Evolutionary conservation across 371 early-diverging fungal genomes (phyloP).

Genomic region (Capniomyces stellatus): DNA sequence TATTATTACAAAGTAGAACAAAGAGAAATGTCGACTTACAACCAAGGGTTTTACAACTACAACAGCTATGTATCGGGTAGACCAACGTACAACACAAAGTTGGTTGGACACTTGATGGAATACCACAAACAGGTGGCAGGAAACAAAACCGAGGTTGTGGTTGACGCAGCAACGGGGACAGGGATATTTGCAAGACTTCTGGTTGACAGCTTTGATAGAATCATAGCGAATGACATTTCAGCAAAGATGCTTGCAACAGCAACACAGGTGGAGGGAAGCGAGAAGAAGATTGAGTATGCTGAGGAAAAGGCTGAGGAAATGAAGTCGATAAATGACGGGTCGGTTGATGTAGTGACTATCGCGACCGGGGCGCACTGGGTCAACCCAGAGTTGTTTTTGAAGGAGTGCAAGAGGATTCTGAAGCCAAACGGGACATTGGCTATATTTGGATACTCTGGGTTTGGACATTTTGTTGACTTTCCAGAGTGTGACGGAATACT

Average conservation of each 20-base stretch:
- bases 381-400: constrained; percentile 32
- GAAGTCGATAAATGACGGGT: constrained; percentile 8
- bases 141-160: background rate
- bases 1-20: too few relatives aligned
- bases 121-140: constrained; percentile 5
- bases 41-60: constrained; percentile 9
- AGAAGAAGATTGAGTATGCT: constrained; percentile 29
- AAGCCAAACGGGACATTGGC: constrained; percentile 45
- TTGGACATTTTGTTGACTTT: constrained; percentile 25
- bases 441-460: constrained; percentile 34
- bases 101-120: constrained; percentile 8
- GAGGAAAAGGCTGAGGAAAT: constrained; percentile 30
- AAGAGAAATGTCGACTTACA: constrained; percentile 14
- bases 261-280: background rate
- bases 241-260: constrained; percentile 1
- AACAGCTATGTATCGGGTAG: constrained; percentile 9
- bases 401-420: constrained; percentile 42
- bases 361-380: constrained; percentile 52
- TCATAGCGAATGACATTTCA: constrained; percentile 3
- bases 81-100: constrained; percentile 9
- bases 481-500: constrained; percentile 20
- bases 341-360: constrained; percentile 36
- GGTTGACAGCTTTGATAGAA: background rate
- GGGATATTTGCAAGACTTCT: constrained; percentile 1
- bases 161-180: constrained; percentile 7